Percentiles rank a stretch among this genome's conserved stretches.
Conservation (phyloP, 2,329 filamentous ascomycete genomes). For the Colletotrichum orchidophilum region DNA sequence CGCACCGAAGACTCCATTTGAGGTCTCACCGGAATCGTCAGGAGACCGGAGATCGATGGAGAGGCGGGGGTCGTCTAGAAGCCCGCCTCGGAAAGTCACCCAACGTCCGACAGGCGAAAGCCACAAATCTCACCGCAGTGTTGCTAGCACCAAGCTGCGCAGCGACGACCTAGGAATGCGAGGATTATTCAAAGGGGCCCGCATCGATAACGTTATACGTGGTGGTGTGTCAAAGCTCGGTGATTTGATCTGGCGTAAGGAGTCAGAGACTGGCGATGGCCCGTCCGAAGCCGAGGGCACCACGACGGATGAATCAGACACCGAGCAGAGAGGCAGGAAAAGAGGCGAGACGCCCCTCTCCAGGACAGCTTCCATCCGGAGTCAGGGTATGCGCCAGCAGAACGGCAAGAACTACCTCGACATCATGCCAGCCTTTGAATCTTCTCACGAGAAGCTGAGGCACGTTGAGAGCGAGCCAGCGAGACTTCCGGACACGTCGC, state of each 20-base stretch:
- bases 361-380: conserved; percentile 30
- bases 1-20: conserved; percentile 37
- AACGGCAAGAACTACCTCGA: conserved; percentile 59
- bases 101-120: conserved; percentile 53
- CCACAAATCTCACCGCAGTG: conserved; percentile 58
- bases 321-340: conserved; percentile 51
- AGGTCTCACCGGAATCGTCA: conserved; percentile 25
- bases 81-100: conserved; percentile 47
- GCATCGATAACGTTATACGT: conserved; percentile 77
- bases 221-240: conserved; percentile 65
- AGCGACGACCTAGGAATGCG: conserved; percentile 65
- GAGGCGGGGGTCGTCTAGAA: conserved; percentile 46
- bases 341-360: conserved; percentile 39
- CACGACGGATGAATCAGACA: conserved; percentile 60
- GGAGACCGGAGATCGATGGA: conserved; percentile 37
- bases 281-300: conserved; percentile 47
- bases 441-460: conserved; percentile 35
- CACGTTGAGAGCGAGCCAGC: conserved; percentile 12
- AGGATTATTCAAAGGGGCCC: conserved; percentile 80
- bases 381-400: conserved; percentile 42
- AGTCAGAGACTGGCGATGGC: conserved; percentile 44
- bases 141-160: conserved; percentile 57
- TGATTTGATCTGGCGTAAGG: conserved; percentile 66
- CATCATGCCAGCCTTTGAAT: conserved; percentile 60
- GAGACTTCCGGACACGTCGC: background rate